Conservation (phyloP, 2,329 filamentous ascomycete species). For the Curvularia sp. region DNA sequence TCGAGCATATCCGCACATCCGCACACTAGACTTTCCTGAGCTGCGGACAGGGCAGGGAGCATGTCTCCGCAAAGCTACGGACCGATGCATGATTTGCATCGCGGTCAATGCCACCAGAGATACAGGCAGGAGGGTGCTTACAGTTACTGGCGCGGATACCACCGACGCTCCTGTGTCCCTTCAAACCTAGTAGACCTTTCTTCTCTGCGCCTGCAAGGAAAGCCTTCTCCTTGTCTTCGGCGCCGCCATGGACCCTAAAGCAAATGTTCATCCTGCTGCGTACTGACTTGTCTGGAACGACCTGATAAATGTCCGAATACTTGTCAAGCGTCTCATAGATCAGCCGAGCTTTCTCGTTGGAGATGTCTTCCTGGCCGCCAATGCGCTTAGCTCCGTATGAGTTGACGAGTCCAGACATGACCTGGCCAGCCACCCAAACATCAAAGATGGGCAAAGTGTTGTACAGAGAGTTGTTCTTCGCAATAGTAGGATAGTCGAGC, state of each 20-base stretch:
- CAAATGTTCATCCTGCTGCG: slow-evolving; percentile 96
- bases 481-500: slow-evolving; percentile 81
- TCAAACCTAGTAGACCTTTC: slow-evolving; percentile 76
- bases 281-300: slow-evolving; percentile 77
- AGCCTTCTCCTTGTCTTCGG: slow-evolving; percentile 75
- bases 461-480: slow-evolving; percentile 94
- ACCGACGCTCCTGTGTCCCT: slow-evolving; percentile 86
- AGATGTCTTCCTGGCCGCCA: slow-evolving; percentile 75
- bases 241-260: slow-evolving; percentile 75
- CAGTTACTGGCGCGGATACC: slow-evolving; percentile 86
- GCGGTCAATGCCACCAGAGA: slow-evolving; percentile 5
- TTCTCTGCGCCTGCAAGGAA: slow-evolving; percentile 78
- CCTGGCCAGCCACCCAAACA: slow-evolving; percentile 88
- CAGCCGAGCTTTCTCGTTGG: slow-evolving; percentile 75
- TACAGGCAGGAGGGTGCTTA: slow-evolving; percentile 40
- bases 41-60: slow-evolving; percentile 22
- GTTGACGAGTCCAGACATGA: slow-evolving; percentile 76
- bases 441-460: slow-evolving; percentile 96
- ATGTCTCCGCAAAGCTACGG: slow-evolving; percentile 5
- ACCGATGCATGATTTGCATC: slow-evolving; percentile 16
- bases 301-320: slow-evolving; percentile 73
- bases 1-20: slow-evolving; percentile 7
- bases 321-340: slow-evolving; percentile 82
- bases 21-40: background rate
- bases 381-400: slow-evolving; percentile 72